A percentile compares a stretch with the other conserved stretches of the same genome.
Conservation (phyloP, 129 eudicot species). For the Flaveria robusta region DNA sequence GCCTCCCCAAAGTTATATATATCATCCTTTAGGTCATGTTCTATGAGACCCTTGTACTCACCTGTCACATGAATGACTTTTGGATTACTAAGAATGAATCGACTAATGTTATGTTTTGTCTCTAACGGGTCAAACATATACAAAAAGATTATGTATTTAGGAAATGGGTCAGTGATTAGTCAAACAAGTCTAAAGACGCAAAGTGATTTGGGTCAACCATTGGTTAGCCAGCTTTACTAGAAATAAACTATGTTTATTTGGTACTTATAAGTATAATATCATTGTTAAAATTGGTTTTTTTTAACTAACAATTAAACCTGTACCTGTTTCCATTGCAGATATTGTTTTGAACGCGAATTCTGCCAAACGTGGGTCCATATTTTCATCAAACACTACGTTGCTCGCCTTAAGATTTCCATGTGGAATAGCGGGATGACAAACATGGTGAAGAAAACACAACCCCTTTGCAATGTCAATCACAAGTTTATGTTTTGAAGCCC, state of each 20-base stretch:
- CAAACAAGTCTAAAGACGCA: constrained; percentile 7
- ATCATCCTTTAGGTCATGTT: constrained; percentile 62
- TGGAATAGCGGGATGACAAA: constrained; percentile 68
- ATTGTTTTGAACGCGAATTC: constrained; percentile 60
- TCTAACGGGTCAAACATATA: not conserved
- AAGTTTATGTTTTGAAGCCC: constrained; percentile 67
- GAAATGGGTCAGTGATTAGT: not conserved
- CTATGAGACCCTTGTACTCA: constrained; percentile 43
- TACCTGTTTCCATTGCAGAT: constrained; percentile 65
- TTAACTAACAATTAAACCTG: not conserved
- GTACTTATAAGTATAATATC: not conserved
- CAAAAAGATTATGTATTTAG: not conserved
- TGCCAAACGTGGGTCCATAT: constrained; percentile 83
- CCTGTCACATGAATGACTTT: constrained; percentile 44
- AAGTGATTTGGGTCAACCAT: not conserved
- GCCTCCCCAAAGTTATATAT: constrained; percentile 69
- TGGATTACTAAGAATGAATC: not conserved
- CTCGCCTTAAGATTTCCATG: constrained; percentile 75
- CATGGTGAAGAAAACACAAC: constrained; percentile 76
- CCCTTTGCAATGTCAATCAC: constrained; percentile 65
- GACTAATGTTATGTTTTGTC: not conserved
- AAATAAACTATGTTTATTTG: not conserved
- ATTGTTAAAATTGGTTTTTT: not conserved
- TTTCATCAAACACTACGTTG: constrained; percentile 68
- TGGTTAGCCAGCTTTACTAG: not conserved